A percentile compares a stretch with the other conserved stretches of the same genome.
Evolutionary conservation across 257 asterid species (phyloP).

Genomic region (Solanum corneliomulleri): DNA sequence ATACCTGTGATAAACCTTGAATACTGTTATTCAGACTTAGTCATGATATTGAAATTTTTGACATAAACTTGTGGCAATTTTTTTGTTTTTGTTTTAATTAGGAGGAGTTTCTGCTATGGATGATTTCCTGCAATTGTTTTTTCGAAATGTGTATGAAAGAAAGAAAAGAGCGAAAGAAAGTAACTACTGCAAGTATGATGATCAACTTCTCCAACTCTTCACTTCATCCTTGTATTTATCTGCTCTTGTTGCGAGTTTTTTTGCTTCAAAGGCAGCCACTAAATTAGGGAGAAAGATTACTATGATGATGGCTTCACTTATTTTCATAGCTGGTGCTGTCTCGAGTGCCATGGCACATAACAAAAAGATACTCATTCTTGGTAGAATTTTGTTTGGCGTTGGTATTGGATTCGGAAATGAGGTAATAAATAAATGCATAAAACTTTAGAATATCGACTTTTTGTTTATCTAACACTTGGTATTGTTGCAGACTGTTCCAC

Average conservation of each 20-base stretch:
- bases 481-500: constrained; percentile 21
- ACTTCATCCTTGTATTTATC: constrained; percentile 49
- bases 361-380: constrained; percentile 26
- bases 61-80: background rate
- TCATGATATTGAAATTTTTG: background rate
- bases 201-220: constrained; percentile 35
- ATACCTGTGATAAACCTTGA: background rate
- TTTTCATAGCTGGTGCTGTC: constrained; percentile 32
- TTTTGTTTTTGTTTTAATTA: constrained; percentile 1
- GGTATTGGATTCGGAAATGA: constrained; percentile 58
- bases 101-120: constrained; percentile 64
- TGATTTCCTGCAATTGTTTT: constrained; percentile 32
- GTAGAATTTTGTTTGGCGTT: constrained; percentile 34
- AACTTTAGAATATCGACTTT: too few relatives aligned
- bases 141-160: constrained; percentile 27
- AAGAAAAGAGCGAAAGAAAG: constrained; percentile 22
- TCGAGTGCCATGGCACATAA: constrained; percentile 15
- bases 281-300: constrained; percentile 30
- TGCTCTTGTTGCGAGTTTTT: constrained; percentile 31
- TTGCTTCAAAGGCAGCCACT: constrained; percentile 24
- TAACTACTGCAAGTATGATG: constrained; percentile 46
- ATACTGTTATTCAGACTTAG: background rate
- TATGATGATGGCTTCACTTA: constrained; percentile 26
- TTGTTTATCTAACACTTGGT: background rate
- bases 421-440: constrained; percentile 5